Conservation (phyloP, 768 basidiomycete genomes). For the Obba rivulosa region DNA sequence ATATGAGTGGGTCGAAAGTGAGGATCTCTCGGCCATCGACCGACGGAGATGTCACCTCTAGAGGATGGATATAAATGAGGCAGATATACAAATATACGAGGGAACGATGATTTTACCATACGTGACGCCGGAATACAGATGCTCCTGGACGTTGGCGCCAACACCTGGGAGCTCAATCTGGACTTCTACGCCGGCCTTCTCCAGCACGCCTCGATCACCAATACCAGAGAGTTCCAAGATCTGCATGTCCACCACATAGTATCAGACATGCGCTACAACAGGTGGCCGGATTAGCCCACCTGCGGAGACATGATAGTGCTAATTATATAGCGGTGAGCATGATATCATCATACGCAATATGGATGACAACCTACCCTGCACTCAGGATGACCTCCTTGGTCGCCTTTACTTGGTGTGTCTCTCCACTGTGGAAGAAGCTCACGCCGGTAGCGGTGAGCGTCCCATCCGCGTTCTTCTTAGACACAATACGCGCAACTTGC, state of each 20-base stretch:
- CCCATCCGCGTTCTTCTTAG: not conserved
- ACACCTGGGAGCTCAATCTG: slow-evolving; percentile 69
- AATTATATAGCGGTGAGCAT: not conserved
- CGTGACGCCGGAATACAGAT: slow-evolving; percentile 3
- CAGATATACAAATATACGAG: not conserved
- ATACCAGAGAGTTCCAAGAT: slow-evolving; percentile 50
- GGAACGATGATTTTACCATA: slow-evolving; percentile 1
- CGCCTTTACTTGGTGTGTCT: slow-evolving; percentile 27
- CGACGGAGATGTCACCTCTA: slow-evolving; percentile 9
- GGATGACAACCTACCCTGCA: slow-evolving; percentile 23
- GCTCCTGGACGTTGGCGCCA: slow-evolving; percentile 47
- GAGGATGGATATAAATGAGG: not conserved
- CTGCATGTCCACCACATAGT: not conserved
- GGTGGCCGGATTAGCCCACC: not conserved
- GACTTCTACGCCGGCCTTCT: slow-evolving; percentile 40
- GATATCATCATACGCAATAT: not conserved
- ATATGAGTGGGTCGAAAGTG: slow-evolving; percentile 14
- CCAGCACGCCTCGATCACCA: slow-evolving; percentile 45
- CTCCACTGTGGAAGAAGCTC: slow-evolving; percentile 24
- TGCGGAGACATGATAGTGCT: slow-evolving; percentile 8
- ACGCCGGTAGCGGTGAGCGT: slow-evolving; percentile 30
- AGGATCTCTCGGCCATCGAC: slow-evolving; percentile 4
- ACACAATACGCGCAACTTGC: not conserved
- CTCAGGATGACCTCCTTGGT: slow-evolving; percentile 38
- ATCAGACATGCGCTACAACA: not conserved